Evolutionary conservation across 2,329 filamentous ascomycete genomes (phyloP).

Genomic region (Nigrospora sphaerica): DNA sequence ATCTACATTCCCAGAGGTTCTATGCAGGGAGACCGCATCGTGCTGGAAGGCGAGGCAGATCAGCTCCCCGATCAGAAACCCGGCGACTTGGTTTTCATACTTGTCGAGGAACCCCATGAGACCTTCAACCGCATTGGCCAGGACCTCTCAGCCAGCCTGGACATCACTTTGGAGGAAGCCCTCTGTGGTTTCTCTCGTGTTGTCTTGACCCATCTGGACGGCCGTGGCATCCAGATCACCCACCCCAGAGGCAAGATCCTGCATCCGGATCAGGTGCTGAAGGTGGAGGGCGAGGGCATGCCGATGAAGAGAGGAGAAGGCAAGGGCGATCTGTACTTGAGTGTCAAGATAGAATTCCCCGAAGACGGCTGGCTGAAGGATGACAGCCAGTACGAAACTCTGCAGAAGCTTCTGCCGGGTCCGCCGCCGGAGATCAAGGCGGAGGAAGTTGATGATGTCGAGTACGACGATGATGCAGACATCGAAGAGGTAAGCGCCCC

Average conservation of each 20-base stretch:
- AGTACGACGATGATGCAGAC: constrained; percentile 75
- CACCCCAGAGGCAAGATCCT: constrained; percentile 78
- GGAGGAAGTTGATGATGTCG: constrained; percentile 78
- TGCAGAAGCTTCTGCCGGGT: constrained; percentile 70
- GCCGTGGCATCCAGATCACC: constrained; percentile 76
- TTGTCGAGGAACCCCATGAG: constrained; percentile 76
- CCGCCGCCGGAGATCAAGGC: constrained; percentile 54
- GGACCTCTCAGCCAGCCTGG: constrained; percentile 76
- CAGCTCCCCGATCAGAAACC: constrained; percentile 83
- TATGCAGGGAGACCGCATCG: constrained; percentile 80
- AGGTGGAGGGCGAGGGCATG: constrained; percentile 88
- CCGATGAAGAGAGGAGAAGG: constrained; percentile 77
- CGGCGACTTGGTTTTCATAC: constrained; percentile 86
- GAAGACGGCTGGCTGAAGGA: constrained; percentile 75
- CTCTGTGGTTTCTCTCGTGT: constrained; percentile 85
- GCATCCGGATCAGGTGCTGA: constrained; percentile 76
- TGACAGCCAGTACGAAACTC: constrained; percentile 60
- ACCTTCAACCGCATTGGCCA: constrained; percentile 75
- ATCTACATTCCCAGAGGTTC: constrained; percentile 90
- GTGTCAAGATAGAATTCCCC: constrained; percentile 83
- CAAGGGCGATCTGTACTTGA: constrained; percentile 81
- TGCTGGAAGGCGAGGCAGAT: constrained; percentile 88
- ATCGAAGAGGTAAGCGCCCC: constrained; percentile 60
- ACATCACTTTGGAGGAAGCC: constrained; percentile 76
- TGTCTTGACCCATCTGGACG: constrained; percentile 87